These are phyloP conservation scores for Thymus mandschuricus DNA, from an alignment of 257 asterid species.

Conservation along the genomic window DNA sequence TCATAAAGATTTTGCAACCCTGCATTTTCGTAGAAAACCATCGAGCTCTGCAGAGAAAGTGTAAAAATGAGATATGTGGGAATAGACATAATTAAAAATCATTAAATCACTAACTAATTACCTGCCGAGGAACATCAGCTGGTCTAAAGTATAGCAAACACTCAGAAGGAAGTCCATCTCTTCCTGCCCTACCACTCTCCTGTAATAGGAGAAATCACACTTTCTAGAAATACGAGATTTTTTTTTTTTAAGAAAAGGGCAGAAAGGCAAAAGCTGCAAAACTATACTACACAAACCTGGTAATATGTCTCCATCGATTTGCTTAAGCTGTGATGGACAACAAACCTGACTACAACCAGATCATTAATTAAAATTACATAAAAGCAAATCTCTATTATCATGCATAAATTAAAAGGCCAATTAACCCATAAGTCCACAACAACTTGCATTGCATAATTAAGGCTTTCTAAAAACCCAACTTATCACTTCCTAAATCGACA, in stretches of 20 bases:
- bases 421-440: slow-evolving; percentile 10
- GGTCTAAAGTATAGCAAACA: slow-evolving; percentile 91
- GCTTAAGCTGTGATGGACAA: slow-evolving; percentile 96
- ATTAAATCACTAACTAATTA: slow-evolving; percentile 33
- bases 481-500: not conserved
- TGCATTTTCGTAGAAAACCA: slow-evolving; percentile 94
- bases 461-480: slow-evolving; percentile 22
- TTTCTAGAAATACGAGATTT: slow-evolving; percentile 61
- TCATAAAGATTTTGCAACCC: slow-evolving; percentile 94
- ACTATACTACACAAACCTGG: slow-evolving; percentile 62
- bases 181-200: slow-evolving; percentile 99
- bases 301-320: slow-evolving; percentile 98
- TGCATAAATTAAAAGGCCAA: slow-evolving; percentile 16
- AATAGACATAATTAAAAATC: slow-evolving; percentile 6
- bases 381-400: slow-evolving; percentile 10
- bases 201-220: slow-evolving; percentile 54
- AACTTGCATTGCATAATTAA: slow-evolving; percentile 18
- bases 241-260: slow-evolving; percentile 29
- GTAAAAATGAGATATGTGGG: slow-evolving; percentile 26
- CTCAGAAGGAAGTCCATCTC: slow-evolving; percentile 99
- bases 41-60: slow-evolving; percentile 80
- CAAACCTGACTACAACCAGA: slow-evolving; percentile 89
- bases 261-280: slow-evolving; percentile 30
- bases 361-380: slow-evolving; percentile 28
- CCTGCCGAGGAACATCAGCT: slow-evolving; percentile 97